Base-by-base conservation (phyloP, 2,329 filamentous ascomycete species). In the Dendrostoma leiphaemia region DNA sequence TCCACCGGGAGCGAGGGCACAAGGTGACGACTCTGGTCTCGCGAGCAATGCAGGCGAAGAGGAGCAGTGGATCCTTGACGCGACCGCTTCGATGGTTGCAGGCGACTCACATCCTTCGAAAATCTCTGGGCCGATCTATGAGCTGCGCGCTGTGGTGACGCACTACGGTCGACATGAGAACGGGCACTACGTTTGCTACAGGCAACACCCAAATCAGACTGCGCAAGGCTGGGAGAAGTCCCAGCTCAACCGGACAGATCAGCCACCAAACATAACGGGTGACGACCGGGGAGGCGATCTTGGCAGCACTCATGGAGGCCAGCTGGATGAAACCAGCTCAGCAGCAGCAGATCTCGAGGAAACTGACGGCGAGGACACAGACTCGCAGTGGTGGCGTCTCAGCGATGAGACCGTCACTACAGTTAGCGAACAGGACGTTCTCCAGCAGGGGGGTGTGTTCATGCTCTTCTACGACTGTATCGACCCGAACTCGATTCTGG, bases 381-480 rank as follows among this genome's bases (percentile, higher is more conserved):
- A 74, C 13, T 75, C 81, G 60, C 81, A 83, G 56, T 97, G 94
- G 94, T 99, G 91, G 86, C 81, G 89, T 15, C 78, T 97, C 26
- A 97, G 93, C 67, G 93, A 97, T 64, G 90, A 96, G 57, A 86
- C 88, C 59, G 92, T 97, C 7, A 83, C 78, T 57, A 78, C 82
- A 60, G 88, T 92, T 23, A 82, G 82, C 19, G 90, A 96, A 67
- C 79, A 86, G 10, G 80, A 81, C 26, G 89, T 96, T 0, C 74
- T 94, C 48, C 79, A 78, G 2, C 87, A 96, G 62, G 85, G 85
- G 0, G 91, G 90, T 2, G 93, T 92, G 0, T 97, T 97, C 67
- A 97, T 99, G 93, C 80, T 97, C 1, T 97, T 97, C 69, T 99
- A 97, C 68, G 93, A 99, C 67, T 83, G 82, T 44, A 74, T 88